These are phyloP conservation scores for Kwoniella pini DNA, from an alignment of 768 basidiomycete genomes.

Conservation along the genomic window DNA sequence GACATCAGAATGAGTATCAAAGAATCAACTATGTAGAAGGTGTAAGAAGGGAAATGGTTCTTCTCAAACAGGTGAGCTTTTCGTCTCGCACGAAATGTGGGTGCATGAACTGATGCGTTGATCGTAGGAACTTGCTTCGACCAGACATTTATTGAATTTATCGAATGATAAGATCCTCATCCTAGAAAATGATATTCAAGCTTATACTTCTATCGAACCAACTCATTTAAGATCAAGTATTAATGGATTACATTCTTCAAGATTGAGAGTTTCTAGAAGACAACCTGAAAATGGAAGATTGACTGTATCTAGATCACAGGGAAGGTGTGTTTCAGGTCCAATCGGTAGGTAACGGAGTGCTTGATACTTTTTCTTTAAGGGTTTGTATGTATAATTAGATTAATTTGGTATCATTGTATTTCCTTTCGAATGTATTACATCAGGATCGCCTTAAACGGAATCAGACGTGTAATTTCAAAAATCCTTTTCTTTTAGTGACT, in stretches of 20 bases:
- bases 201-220: constrained; percentile 36
- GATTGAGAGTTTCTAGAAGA: constrained; percentile 34
- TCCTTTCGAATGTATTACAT: no score
- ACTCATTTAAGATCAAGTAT: not conserved
- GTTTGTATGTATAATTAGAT: no score
- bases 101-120: not conserved
- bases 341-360: not conserved
- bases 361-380: not conserved
- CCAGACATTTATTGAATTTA: constrained; percentile 39
- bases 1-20: constrained; percentile 81
- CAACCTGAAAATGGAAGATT: constrained; percentile 39
- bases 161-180: constrained; percentile 29
- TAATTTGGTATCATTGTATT: no score
- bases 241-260: constrained; percentile 16
- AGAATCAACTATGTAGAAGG: constrained; percentile 83
- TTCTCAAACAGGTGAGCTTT: constrained; percentile 75
- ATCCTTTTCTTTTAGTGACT: constrained; percentile 2
- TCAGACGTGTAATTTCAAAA: not conserved
- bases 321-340: constrained; percentile 28
- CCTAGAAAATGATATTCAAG: constrained; percentile 30
- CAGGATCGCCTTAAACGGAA: not conserved
- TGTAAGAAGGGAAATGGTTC: constrained; percentile 74
- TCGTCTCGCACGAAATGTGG: no score
- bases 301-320: not conserved
- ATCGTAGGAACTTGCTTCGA: constrained; percentile 41